Percentiles rank a stretch among this genome's conserved stretches.
phyloP scores from a whole-genome alignment of 225 moss, liverwort and hornwort species.

The Neckera pumila region DNA sequence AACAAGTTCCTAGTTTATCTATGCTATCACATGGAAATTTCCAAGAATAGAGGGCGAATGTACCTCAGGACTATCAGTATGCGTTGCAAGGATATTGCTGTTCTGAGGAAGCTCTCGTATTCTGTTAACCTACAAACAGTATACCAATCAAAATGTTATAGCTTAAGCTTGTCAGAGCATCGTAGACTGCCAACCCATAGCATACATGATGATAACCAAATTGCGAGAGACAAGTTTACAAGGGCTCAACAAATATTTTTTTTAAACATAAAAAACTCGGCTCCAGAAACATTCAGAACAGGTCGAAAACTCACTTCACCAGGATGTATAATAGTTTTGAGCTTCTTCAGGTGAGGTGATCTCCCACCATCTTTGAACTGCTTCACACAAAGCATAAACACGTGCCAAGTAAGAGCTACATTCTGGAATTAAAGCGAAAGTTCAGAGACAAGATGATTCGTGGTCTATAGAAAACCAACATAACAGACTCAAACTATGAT shows the following conservation, averaged over 20 bases:
- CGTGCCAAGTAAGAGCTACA: background rate
- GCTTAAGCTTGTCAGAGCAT: background rate
- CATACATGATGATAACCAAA: background rate
- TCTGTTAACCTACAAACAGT: conserved; percentile 58
- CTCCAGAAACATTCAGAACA: background rate
- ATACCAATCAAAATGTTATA: background rate
- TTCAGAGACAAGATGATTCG: background rate
- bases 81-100: conserved; percentile 86
- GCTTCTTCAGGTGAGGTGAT: conserved; percentile 77
- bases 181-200: background rate
- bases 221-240: background rate
- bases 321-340: conserved; percentile 92
- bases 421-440: background rate
- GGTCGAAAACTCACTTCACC: conserved; percentile 67
- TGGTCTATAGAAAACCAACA: background rate
- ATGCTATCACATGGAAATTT: background rate
- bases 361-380: conserved; percentile 80
- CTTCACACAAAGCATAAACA: background rate
- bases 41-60: background rate
- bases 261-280: background rate
- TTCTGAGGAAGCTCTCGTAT: conserved; percentile 94
- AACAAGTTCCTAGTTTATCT: background rate
- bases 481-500: background rate
- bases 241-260: background rate
- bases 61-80: conserved; percentile 95